Evolutionary conservation across 768 basidiomycete species (phyloP).

Genomic region (Boletus coccyginus): DNA sequence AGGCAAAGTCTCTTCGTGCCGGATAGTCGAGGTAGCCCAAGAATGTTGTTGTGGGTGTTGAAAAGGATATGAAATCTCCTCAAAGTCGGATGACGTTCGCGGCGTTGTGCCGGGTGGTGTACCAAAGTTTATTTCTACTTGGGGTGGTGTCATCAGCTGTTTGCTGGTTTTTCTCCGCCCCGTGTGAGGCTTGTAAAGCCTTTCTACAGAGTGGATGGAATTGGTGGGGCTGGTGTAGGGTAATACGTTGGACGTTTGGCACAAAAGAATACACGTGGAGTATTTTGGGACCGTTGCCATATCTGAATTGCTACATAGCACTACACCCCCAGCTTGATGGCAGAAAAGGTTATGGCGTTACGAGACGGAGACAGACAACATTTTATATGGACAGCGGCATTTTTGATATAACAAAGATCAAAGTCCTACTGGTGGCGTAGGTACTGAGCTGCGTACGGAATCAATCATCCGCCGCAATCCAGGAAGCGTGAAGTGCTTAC

Average conservation of each 20-base stretch:
- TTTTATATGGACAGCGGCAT: constrained; percentile 15
- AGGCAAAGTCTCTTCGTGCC: constrained; percentile 44
- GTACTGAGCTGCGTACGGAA: constrained; percentile 40
- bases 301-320: background rate
- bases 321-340: background rate
- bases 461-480: background rate
- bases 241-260: background rate
- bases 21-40: constrained; percentile 26
- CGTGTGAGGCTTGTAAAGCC: constrained; percentile 6
- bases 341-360: background rate
- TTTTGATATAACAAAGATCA: constrained; percentile 6
- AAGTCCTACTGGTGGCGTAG: constrained; percentile 38
- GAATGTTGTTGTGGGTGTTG: constrained; percentile 26
- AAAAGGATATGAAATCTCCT: constrained; percentile 62
- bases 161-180: constrained; percentile 6
- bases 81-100: constrained; percentile 65
- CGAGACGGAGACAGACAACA: constrained; percentile 11
- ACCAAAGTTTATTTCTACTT: constrained; percentile 71
- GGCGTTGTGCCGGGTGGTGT: constrained; percentile 47
- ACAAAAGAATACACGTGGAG: constrained; percentile 7
- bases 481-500: constrained; percentile 36
- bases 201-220: background rate
- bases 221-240: background rate
- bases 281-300: background rate
- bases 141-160: constrained; percentile 57